phyloP scores from a whole-genome alignment of 345 rosid species.

The Lepidium aucheri region DNA sequence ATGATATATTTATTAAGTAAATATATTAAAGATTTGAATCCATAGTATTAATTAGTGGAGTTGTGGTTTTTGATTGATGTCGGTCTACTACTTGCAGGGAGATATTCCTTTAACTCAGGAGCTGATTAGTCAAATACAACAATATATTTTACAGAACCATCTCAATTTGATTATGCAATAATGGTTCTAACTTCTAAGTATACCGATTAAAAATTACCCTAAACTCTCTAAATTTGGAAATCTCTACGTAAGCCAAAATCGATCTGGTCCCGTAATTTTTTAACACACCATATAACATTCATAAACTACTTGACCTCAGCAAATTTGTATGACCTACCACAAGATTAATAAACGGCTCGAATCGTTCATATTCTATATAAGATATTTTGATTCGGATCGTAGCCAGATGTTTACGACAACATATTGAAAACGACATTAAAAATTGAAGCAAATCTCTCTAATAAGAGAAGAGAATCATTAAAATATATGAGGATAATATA shows the following conservation, averaged over 20 bases:
- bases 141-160: neutral
- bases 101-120: neutral
- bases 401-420: conserved; percentile 5
- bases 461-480: conserved; percentile 11
- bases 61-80: neutral
- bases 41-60: neutral
- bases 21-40: neutral
- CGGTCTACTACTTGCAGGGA: neutral
- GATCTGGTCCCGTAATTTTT: neutral
- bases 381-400: conserved; percentile 2
- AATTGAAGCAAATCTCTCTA: neutral
- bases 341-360: neutral
- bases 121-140: neutral
- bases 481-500: neutral
- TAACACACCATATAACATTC: neutral
- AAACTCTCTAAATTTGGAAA: neutral
- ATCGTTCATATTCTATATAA: neutral
- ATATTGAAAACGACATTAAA: neutral
- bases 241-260: neutral
- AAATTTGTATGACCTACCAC: conserved; percentile 6
- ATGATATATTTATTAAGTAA: neutral
- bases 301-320: conserved; percentile 5
- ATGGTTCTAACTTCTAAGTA: too few species aligned
- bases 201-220: neutral
- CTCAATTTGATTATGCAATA: neutral